phyloP scores from a whole-genome alignment of 148 eudicot species.

The Spergularia marina region DNA sequence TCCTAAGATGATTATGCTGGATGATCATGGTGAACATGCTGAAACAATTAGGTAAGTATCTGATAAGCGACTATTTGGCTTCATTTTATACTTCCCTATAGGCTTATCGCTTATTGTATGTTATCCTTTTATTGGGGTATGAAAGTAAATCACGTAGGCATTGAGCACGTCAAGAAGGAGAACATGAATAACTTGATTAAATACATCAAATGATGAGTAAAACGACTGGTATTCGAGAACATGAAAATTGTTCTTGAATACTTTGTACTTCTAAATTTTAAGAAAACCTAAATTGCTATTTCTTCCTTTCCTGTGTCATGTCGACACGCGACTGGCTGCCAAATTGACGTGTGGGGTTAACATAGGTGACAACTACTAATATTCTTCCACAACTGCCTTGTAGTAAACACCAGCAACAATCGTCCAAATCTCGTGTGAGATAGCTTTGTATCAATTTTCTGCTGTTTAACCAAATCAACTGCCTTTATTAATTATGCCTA shows the following conservation, averaged over 20 bases:
- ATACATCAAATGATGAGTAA: too few species aligned
- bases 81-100: neutral
- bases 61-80: neutral
- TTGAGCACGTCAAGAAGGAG: neutral
- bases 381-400: too few species aligned
- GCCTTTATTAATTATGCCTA: neutral
- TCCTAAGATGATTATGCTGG: conserved; percentile 90
- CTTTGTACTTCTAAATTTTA: neutral
- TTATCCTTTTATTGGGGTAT: neutral
- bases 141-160: neutral
- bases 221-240: neutral
- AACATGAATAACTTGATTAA: neutral
- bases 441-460: too few species aligned
- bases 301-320: too few species aligned
- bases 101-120: neutral
- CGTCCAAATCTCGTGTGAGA: too few species aligned
- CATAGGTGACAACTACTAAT: too few species aligned
- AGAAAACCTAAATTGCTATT: neutral
- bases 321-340: too few species aligned
- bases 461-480: too few species aligned
- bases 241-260: neutral
- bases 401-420: too few species aligned
- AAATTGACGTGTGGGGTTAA: too few species aligned
- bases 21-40: conserved; percentile 66
- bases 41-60: conserved; percentile 67